Evolutionary conservation across 1,139 yeast genomes (phyloP).

Genomic region (Candida buenavistaensis): DNA sequence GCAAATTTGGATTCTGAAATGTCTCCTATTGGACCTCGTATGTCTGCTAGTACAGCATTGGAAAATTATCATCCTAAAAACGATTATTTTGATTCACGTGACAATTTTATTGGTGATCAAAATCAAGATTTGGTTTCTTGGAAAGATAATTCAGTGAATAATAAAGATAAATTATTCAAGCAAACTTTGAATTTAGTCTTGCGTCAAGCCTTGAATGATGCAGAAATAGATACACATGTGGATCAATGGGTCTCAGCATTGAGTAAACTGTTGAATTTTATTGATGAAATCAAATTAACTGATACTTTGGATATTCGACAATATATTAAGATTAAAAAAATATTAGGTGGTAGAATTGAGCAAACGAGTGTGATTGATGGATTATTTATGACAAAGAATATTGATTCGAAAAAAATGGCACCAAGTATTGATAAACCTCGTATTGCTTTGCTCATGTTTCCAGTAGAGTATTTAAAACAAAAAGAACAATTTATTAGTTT

Average conservation of each 20-base stretch:
- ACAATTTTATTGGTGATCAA: not conserved
- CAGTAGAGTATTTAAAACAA: conserved; percentile 76
- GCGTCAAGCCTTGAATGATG: conserved; percentile 66
- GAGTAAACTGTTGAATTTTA: conserved; percentile 24
- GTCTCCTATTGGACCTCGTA: conserved; percentile 11
- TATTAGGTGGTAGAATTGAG: conserved; percentile 68
- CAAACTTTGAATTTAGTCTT: conserved; percentile 40
- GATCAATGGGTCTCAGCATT: conserved; percentile 41
- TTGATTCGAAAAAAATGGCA: conserved; percentile 84
- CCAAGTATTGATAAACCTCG: conserved; percentile 62
- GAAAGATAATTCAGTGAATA: conserved; percentile 5
- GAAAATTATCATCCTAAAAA: conserved; percentile 3
- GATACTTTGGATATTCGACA: conserved; percentile 84
- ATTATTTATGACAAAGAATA: conserved; percentile 76
- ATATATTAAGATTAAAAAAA: conserved; percentile 81
- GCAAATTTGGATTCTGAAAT: conserved; percentile 9
- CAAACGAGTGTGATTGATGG: conserved; percentile 75
- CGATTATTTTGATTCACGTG: conserved; percentile 8
- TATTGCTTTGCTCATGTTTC: conserved; percentile 82
- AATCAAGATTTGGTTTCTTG: conserved; percentile 3
- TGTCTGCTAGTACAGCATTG: conserved; percentile 12
- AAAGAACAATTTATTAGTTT: conserved; percentile 78
- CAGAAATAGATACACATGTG: conserved; percentile 40
- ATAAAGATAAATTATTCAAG: conserved; percentile 20
- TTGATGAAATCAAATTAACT: conserved; percentile 42